These are phyloP conservation scores for Daldinia concentrica DNA, from an alignment of 495 filamentous ascomycete species.

Conservation along the genomic window DNA sequence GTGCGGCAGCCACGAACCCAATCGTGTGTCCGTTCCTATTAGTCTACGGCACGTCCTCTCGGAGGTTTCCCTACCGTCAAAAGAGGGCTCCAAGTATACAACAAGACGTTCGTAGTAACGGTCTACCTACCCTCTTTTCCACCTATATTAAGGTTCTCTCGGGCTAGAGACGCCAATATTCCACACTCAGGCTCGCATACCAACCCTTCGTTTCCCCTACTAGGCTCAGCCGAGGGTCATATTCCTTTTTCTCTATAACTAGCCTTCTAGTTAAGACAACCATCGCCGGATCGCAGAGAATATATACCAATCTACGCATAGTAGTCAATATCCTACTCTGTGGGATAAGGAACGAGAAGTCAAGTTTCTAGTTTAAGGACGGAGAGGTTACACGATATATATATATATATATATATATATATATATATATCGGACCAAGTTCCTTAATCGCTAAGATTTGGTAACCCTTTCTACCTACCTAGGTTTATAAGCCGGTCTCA, in stretches of 20 bases:
- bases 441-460: background rate
- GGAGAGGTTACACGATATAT: background rate
- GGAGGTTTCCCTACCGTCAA: slow-evolving; percentile 5
- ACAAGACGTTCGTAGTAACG: background rate
- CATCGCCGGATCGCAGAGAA: background rate
- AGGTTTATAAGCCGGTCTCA: background rate
- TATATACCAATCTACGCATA: background rate
- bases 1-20: slow-evolving; percentile 33
- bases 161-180: background rate
- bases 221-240: background rate
- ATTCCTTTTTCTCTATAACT: background rate
- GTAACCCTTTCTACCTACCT: background rate
- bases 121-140: slow-evolving; percentile 8
- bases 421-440: background rate
- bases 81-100: slow-evolving; percentile 1
- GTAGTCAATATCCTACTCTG: background rate
- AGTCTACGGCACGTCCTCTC: slow-evolving; percentile 20
- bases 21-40: slow-evolving; percentile 19
- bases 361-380: background rate
- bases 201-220: background rate
- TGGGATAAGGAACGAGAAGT: background rate
- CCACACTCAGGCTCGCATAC: slow-evolving; percentile 5
- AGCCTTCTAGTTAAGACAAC: background rate
- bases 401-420: no score
- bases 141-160: slow-evolving; percentile 32